Conservation (phyloP, 2,329 filamentous ascomycete genomes). For the Paraconiothyrium brasiliense region DNA sequence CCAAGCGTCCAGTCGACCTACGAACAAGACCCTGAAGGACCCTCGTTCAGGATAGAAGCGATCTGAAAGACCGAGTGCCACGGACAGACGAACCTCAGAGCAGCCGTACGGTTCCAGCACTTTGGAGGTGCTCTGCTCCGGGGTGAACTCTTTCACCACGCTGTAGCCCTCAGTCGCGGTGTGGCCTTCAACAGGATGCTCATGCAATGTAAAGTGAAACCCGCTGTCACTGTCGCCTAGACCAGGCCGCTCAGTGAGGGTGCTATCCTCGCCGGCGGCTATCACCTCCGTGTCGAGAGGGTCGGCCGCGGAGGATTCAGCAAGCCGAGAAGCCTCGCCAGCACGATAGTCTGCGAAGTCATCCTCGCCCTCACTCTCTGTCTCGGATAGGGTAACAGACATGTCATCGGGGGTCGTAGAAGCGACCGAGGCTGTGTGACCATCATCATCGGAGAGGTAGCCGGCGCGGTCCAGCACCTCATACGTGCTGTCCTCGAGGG, state of each 20-base stretch:
- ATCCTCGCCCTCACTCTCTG: conserved; percentile 40
- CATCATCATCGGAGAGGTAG: conserved; percentile 49
- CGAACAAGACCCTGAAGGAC: conserved; percentile 45
- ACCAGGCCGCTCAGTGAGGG: conserved; percentile 40
- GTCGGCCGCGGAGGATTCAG: conserved; percentile 19
- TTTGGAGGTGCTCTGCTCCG: conserved; percentile 17
- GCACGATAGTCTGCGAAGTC: conserved; percentile 29
- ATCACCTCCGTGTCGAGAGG: conserved; percentile 29
- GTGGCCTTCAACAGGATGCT: conserved; percentile 26
- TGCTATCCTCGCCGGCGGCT: conserved; percentile 38
- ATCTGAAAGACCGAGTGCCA: conserved; percentile 40
- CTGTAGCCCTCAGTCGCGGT: conserved; percentile 27
- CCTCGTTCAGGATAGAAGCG: conserved; percentile 35
- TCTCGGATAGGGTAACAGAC: conserved; percentile 42
- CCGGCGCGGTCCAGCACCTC: conserved; percentile 39
- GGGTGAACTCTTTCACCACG: conserved; percentile 32
- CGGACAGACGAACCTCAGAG: conserved; percentile 38
- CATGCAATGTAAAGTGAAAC: conserved; percentile 36
- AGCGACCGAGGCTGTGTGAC: conserved; percentile 48
- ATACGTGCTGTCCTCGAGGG: conserved; percentile 50
- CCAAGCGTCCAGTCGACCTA: conserved; percentile 44
- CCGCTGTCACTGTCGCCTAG: conserved; percentile 33
- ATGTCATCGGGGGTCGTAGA: conserved; percentile 49
- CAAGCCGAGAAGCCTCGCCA: conserved; percentile 30
- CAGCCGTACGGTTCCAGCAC: conserved; percentile 39